Percentiles rank a stretch among this genome's conserved stretches.
Conservation (phyloP, 192 early-diverging fungal genomes). For the Coemansia sp. region DNA sequence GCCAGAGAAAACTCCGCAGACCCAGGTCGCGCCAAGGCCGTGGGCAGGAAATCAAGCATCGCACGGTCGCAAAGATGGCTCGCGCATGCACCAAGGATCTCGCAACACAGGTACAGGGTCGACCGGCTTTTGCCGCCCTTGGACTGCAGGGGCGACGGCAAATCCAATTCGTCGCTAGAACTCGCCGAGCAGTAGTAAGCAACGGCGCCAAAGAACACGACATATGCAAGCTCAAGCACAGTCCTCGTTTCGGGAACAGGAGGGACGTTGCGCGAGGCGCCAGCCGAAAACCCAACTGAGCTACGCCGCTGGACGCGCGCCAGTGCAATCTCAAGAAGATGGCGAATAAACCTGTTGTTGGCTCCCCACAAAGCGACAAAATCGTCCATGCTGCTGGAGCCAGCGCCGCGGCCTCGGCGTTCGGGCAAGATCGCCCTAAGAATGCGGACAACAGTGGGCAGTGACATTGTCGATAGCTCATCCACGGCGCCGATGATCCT, state of each 20-base stretch:
- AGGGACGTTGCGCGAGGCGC: background rate
- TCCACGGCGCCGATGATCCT: constrained; percentile 11
- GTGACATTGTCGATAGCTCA: constrained; percentile 28
- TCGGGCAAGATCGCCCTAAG: constrained; percentile 27
- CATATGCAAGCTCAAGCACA: constrained; percentile 23
- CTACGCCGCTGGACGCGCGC: constrained; percentile 12
- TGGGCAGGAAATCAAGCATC: constrained; percentile 8
- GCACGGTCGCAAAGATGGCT: constrained; percentile 1
- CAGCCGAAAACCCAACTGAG: background rate
- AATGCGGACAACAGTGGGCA: constrained; percentile 2
- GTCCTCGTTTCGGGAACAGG: background rate
- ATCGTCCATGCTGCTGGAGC: background rate
- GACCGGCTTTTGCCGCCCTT: constrained; percentile 21
- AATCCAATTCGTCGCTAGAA: background rate
- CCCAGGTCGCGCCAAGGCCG: constrained; percentile 11
- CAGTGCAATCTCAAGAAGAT: constrained; percentile 29
- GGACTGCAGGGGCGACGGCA: constrained; percentile 14
- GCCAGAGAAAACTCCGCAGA: constrained; percentile 4
- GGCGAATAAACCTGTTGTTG: constrained; percentile 23
- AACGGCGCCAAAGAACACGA: constrained; percentile 26
- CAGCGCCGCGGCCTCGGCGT: background rate
- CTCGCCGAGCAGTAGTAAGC: constrained; percentile 2
- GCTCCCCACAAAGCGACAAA: constrained; percentile 17
- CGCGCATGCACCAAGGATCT: constrained; percentile 26
- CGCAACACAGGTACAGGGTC: constrained; percentile 17